phyloP scores from a whole-genome alignment of 768 basidiomycete species.

The Mycena venus region DNA sequence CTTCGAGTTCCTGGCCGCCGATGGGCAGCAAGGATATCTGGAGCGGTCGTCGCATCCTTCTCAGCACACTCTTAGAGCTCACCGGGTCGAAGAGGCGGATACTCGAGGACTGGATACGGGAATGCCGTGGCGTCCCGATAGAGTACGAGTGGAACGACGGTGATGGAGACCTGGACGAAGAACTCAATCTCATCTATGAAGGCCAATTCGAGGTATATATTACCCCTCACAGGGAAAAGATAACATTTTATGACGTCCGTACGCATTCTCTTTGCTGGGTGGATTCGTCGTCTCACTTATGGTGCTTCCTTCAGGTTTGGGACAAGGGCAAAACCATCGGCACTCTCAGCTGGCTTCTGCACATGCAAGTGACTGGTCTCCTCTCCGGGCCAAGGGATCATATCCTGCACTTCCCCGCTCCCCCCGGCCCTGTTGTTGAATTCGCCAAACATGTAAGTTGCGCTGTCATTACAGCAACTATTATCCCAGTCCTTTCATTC shows the following conservation, averaged over 20 bases:
- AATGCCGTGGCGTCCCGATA: slow-evolving; percentile 68
- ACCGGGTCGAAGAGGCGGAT: slow-evolving; percentile 61
- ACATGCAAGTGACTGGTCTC: slow-evolving; percentile 76
- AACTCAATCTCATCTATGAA: slow-evolving; percentile 41
- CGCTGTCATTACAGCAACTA: neutral
- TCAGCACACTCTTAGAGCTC: slow-evolving; percentile 72
- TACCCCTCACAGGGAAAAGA: slow-evolving; percentile 75
- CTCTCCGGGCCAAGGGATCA: slow-evolving; percentile 77
- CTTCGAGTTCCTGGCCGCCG: neutral
- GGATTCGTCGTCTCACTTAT: neutral
- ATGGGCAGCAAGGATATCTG: slow-evolving; percentile 60
- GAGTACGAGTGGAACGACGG: slow-evolving; percentile 34
- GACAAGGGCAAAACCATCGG: slow-evolving; percentile 73
- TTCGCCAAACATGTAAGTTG: slow-evolving; percentile 52
- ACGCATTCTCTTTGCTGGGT: neutral
- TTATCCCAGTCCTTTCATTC: neutral
- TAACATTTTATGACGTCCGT: slow-evolving; percentile 75
- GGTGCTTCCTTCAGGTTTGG: slow-evolving; percentile 73
- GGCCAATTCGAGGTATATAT: slow-evolving; percentile 78
- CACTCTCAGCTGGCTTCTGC: slow-evolving; percentile 86
- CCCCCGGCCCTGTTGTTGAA: slow-evolving; percentile 74
- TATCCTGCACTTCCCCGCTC: slow-evolving; percentile 87
- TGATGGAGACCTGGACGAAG: slow-evolving; percentile 52
- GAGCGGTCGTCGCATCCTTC: slow-evolving; percentile 68
- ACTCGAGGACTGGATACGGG: slow-evolving; percentile 67